These are phyloP conservation scores for Argentina anserina DNA, from an alignment of 306 rosid genomes.

Conservation along the genomic window DNA sequence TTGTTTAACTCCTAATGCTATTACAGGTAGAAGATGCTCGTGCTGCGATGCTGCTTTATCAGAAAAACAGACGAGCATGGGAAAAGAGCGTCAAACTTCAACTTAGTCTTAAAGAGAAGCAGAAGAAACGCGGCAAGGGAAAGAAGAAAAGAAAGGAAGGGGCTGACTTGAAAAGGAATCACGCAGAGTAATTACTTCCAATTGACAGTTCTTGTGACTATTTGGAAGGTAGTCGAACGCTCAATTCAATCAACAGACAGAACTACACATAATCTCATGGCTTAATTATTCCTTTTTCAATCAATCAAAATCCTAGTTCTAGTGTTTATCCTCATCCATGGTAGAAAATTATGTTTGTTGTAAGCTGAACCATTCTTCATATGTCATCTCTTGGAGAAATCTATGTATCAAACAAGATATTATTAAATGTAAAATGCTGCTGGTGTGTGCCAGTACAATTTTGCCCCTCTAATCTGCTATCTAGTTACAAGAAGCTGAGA, in stretches of 20 bases:
- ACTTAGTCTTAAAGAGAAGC: conserved; percentile 52
- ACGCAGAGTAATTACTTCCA: conserved; percentile 14
- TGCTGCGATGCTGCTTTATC: conserved; percentile 90
- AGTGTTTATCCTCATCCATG: not conserved
- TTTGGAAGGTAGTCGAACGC: not conserved
- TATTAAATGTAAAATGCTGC: conserved; percentile 9
- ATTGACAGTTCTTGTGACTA: not conserved
- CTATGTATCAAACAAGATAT: conserved; percentile 6
- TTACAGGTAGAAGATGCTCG: conserved; percentile 84
- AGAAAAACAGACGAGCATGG: conserved; percentile 69
- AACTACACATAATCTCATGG: not conserved
- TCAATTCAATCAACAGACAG: not conserved
- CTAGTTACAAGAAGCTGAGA: not conserved
- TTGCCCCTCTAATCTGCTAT: not conserved
- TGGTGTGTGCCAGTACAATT: not conserved
- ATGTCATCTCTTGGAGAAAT: not conserved
- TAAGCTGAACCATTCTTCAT: not conserved
- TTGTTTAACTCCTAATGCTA: not conserved
- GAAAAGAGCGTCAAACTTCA: conserved; percentile 66
- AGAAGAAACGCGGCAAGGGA: conserved; percentile 54
- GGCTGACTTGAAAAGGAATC: conserved; percentile 23
- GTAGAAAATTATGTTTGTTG: not conserved
- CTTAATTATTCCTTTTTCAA: not conserved
- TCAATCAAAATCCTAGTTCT: not conserved
- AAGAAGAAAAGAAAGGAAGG: conserved; percentile 54